A percentile compares a stretch with the other conserved stretches of the same genome.
phyloP scores from a whole-genome alignment of 306 rosid genomes.

The Rosa multiflora region DNA sequence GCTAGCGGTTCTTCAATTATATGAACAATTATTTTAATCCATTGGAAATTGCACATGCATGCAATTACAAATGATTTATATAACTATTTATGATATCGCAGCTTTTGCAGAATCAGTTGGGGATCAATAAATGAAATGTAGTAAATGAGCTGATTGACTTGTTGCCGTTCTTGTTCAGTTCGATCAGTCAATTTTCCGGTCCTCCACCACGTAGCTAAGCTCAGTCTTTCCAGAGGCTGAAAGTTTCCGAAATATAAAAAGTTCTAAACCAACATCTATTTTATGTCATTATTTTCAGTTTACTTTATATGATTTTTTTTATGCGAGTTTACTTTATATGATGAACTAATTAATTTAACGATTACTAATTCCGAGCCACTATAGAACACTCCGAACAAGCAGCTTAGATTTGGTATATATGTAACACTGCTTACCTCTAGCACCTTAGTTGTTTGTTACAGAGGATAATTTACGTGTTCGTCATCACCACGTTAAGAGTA shows the following conservation, averaged over 20 bases:
- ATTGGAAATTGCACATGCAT: not conserved
- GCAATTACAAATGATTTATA: not conserved
- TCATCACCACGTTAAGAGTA: not conserved
- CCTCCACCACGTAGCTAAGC: not conserved
- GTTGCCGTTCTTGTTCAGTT: constrained; percentile 1
- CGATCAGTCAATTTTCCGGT: not conserved
- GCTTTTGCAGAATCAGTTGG: constrained; percentile 8
- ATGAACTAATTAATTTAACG: too few species aligned
- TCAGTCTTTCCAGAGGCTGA: not conserved
- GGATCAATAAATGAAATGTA: constrained; percentile 1
- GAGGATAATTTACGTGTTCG: not conserved
- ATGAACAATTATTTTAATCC: not conserved
- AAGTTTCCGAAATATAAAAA: not conserved
- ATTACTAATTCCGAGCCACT: too few species aligned
- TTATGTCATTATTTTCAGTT: too few species aligned
- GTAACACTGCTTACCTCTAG: not conserved
- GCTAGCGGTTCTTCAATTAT: not conserved
- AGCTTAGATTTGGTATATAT: not conserved
- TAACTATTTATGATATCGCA: not conserved
- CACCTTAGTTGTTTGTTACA: not conserved
- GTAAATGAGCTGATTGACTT: not conserved
- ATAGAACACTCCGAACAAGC: too few species aligned
- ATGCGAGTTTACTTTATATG: too few species aligned
- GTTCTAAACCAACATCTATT: not conserved
- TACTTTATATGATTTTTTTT: too few species aligned